Base-by-base conservation (phyloP, 169 alveolate species). In the Theileria sp. region DNA sequence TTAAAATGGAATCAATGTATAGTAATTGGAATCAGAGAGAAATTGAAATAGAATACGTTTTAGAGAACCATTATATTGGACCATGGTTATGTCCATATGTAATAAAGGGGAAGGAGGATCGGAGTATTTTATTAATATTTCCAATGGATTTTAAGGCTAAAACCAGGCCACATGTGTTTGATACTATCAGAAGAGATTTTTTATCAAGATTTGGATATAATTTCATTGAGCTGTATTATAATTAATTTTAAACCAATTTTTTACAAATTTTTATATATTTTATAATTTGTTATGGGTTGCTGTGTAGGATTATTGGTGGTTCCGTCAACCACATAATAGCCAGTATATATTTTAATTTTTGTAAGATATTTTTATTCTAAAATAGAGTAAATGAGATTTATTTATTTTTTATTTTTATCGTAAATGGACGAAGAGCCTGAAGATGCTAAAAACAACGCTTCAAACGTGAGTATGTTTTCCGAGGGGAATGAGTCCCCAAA, bases 11-110 rank as follows among this genome's bases (percentile, higher is more conserved):
- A 13, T 44, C 54, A 8, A 44, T 76, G 30, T 71, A 64, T 54
- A 76, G 77, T 44, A 21, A 77, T 10, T 15, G 65, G 32, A 30
- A 72, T 7, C 23, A 25, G 28, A 36, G 60, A 17, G 74, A 21
- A 25, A 56, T 69, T 34, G 60, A 77, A 23, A 50, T 83, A n/a
- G 62, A 71, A 34, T 32, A 32, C 54, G 77, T 77, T 5, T n/a
- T 60, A 49, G 7, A 54, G 32, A 54, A 77, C 69, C 65, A 58
- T 56, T 30, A 77, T 68, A 6, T 65, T 0, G 89, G 89, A 28
- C 89, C 89, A 4, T 83, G 78, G 38, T 50, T 77, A 77, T 83
- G 87, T 50, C 86, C 73, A 21, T 19, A 64, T 34, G 81, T 79
- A 3, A 50, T 77, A 7, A 69, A 50, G 36, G 36, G 32, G 50